Evolutionary conservation across 1,284 basidiomycete species (phyloP).

Genomic region (Cryptococcus sp.): DNA sequence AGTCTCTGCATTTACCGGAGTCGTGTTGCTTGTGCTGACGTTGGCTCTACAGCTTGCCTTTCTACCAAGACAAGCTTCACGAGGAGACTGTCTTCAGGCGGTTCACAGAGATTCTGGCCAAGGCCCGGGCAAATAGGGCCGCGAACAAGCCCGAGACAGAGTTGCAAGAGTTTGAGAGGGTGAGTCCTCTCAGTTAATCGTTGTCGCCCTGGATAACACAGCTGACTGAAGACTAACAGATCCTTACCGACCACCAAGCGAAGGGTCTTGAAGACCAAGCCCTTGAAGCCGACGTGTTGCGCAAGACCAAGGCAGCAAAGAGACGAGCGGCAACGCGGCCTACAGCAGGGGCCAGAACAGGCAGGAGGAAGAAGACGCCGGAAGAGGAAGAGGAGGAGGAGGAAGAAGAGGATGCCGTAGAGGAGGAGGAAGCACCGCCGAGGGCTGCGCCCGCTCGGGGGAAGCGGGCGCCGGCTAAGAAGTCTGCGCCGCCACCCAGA

Average conservation of each 20-base stretch:
- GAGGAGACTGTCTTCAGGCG: constrained; percentile 76
- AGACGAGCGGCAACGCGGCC: constrained; percentile 54
- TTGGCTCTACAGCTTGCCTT: constrained; percentile 56
- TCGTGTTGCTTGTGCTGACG: neutral
- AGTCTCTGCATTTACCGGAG: constrained; percentile 12
- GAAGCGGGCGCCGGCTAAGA: constrained; percentile 7
- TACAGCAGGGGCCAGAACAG: constrained; percentile 5
- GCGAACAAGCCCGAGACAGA: constrained; percentile 84
- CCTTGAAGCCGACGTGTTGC: constrained; percentile 75
- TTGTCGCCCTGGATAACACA: constrained; percentile 1
- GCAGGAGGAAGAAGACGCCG: constrained; percentile 9
- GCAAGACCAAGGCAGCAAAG: constrained; percentile 74
- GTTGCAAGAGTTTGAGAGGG: constrained; percentile 81
- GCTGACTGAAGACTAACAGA: constrained; percentile 52
- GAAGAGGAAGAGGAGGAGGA: constrained; percentile 20
- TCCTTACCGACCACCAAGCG: constrained; percentile 72
- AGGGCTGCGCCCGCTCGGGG: constrained; percentile 3
- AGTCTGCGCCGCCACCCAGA: constrained; percentile 16
- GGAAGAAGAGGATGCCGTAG: constrained; percentile 7
- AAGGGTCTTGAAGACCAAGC: constrained; percentile 90
- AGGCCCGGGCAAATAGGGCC: constrained; percentile 80
- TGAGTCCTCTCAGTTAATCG: constrained; percentile 38
- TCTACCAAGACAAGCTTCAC: constrained; percentile 94
- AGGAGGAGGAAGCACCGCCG: constrained; percentile 8
- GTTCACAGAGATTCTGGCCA: constrained; percentile 83